Percentiles rank a stretch among this genome's conserved stretches.
Evolutionary conservation across 2,329 filamentous ascomycete genomes (phyloP).

Genomic region (Ophiostoma perfectum): DNA sequence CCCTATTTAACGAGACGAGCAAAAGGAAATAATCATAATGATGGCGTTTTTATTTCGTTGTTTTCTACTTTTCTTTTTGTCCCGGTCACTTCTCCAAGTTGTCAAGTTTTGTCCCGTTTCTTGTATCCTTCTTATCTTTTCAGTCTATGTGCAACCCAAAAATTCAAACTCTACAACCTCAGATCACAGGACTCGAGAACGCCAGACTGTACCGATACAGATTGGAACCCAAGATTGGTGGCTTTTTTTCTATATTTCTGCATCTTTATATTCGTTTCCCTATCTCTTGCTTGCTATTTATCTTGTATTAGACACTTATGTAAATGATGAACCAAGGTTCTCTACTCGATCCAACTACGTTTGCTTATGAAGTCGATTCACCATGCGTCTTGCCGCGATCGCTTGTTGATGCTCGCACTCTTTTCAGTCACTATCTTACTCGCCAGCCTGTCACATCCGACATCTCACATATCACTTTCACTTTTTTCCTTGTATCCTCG

Average conservation of each 20-base stretch:
- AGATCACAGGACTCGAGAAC: not conserved
- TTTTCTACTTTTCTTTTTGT: not conserved
- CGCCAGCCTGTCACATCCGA: not conserved
- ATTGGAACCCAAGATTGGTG: not conserved
- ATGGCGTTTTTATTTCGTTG: slow-evolving; percentile 21
- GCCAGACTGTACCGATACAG: not conserved
- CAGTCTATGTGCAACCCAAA: not conserved
- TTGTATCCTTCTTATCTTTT: slow-evolving; percentile 1
- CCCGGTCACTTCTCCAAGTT: not conserved
- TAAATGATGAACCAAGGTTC: not conserved
- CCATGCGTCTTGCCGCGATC: not conserved
- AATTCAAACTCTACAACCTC: not conserved
- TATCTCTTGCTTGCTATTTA: not conserved
- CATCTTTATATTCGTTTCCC: not conserved
- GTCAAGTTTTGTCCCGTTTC: slow-evolving; percentile 14
- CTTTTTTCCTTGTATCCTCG: too few species aligned
- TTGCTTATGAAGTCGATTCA: not conserved
- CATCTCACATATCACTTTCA: not conserved
- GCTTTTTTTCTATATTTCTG: too few species aligned
- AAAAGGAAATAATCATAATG: slow-evolving; percentile 24
- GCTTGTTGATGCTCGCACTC: not conserved
- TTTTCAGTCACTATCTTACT: not conserved
- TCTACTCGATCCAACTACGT: not conserved
- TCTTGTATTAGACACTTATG: not conserved
- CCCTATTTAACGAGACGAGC: slow-evolving; percentile 16